phyloP scores from a whole-genome alignment of 805 yeast genomes.

The Komagataella phaffii region DNA sequence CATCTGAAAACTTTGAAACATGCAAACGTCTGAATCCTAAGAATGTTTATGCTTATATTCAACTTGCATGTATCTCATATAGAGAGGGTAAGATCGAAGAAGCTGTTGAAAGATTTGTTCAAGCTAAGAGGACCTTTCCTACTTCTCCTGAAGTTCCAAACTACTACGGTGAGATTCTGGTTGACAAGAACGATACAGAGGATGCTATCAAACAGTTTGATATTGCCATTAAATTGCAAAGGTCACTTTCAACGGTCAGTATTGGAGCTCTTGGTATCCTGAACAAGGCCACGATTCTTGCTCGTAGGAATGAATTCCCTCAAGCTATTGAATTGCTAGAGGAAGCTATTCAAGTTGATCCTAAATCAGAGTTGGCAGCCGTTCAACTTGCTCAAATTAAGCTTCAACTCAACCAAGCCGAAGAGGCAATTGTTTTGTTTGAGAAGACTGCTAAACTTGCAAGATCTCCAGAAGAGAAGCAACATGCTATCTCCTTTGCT shows the following conservation, averaged over 20 bases:
- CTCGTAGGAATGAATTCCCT: constrained; percentile 38
- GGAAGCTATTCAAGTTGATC: constrained; percentile 73
- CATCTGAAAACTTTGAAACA: constrained; percentile 61
- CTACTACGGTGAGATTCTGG: constrained; percentile 88
- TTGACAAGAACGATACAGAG: constrained; percentile 60
- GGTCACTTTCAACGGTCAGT: constrained; percentile 48
- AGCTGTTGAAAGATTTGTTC: constrained; percentile 54
- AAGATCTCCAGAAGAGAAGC: constrained; percentile 74
- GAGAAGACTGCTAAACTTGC: constrained; percentile 75
- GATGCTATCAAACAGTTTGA: constrained; percentile 80
- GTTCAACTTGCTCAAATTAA: constrained; percentile 86
- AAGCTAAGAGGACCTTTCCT: constrained; percentile 66
- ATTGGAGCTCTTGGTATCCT: constrained; percentile 84
- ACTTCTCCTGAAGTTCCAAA: constrained; percentile 86
- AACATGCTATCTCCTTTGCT: constrained; percentile 81
- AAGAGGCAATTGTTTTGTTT: constrained; percentile 70
- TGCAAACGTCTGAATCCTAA: constrained; percentile 62
- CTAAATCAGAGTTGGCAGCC: constrained; percentile 80
- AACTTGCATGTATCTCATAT: constrained; percentile 84
- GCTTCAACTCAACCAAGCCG: constrained; percentile 70
- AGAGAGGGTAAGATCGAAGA: constrained; percentile 50
- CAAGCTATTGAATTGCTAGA: constrained; percentile 55
- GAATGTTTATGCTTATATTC: constrained; percentile 79
- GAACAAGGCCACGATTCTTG: constrained; percentile 71
- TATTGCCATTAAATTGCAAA: constrained; percentile 72